phyloP scores from a whole-genome alignment of 192 early-diverging fungal genomes.

The Umbelopsis ramanniana region DNA sequence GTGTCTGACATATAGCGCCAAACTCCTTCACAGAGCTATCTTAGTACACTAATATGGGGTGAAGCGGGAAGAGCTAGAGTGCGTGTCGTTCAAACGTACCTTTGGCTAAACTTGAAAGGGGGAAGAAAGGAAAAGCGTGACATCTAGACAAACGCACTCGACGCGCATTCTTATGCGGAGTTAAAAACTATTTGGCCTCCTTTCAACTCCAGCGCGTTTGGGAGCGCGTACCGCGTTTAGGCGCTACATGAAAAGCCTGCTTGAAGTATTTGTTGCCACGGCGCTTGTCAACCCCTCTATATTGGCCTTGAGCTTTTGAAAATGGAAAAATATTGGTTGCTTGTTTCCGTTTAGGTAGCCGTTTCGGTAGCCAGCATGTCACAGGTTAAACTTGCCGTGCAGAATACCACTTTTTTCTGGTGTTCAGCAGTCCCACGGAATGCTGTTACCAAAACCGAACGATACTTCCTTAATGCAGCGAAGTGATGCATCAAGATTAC shows the following conservation, averaged over 20 bases:
- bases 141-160: constrained; percentile 4
- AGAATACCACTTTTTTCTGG: too few species aligned
- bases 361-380: too few species aligned
- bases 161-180: constrained; percentile 22
- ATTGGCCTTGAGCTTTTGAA: background rate
- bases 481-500: too few species aligned
- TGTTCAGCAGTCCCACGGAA: too few species aligned
- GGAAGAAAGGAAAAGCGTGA: constrained; percentile 10
- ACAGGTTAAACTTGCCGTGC: too few species aligned
- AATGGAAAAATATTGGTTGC: background rate
- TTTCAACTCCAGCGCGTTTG: constrained; percentile 23
- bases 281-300: background rate
- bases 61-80: background rate
- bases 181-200: background rate
- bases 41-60: background rate
- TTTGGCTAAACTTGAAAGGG: constrained; percentile 3
- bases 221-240: constrained; percentile 12
- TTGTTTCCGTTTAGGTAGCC: too few species aligned
- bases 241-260: background rate
- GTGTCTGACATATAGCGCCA: constrained; percentile 4
- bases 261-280: too few species aligned
- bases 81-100: background rate
- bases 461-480: too few species aligned
- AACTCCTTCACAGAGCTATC: background rate
- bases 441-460: too few species aligned